phyloP scores from a whole-genome alignment of 345 rosid species.

The Rubroshorea leprosula region DNA sequence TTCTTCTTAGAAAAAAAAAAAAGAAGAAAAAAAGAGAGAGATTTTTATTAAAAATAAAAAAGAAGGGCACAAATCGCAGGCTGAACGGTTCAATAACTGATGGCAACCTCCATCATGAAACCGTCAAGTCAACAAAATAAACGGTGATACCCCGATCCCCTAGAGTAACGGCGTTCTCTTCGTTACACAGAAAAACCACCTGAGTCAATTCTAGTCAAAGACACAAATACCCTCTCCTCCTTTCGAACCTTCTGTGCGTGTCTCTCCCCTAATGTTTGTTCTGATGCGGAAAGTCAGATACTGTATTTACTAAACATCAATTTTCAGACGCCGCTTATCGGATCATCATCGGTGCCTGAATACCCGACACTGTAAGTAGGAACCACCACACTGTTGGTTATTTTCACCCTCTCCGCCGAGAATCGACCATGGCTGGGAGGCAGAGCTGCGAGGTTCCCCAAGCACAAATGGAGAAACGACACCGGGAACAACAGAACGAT shows the following conservation, averaged over 20 bases:
- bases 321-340: constrained; percentile 17
- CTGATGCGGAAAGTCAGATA: background rate
- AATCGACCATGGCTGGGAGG: constrained; percentile 49
- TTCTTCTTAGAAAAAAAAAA: too few relatives aligned
- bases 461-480: too few relatives aligned
- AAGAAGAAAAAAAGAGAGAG: too few relatives aligned
- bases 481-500: too few relatives aligned
- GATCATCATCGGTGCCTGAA: background rate
- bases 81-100: too few relatives aligned
- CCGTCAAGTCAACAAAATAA: constrained; percentile 21
- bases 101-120: background rate
- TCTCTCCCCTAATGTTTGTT: background rate
- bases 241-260: background rate
- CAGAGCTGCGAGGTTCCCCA: constrained; percentile 29
- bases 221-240: constrained; percentile 30
- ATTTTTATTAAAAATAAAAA: too few relatives aligned
- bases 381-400: constrained; percentile 27
- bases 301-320: constrained; percentile 9
- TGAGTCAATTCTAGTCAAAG: constrained; percentile 55
- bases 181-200: constrained; percentile 34
- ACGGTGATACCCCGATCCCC: too few relatives aligned
- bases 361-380: constrained; percentile 16
- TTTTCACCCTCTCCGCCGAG: constrained; percentile 32
- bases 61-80: too few relatives aligned
- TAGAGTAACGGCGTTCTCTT: constrained; percentile 32